Evolutionary conservation across 805 yeast species (phyloP).

Genomic region (Teunomyces lycoperdinae): DNA sequence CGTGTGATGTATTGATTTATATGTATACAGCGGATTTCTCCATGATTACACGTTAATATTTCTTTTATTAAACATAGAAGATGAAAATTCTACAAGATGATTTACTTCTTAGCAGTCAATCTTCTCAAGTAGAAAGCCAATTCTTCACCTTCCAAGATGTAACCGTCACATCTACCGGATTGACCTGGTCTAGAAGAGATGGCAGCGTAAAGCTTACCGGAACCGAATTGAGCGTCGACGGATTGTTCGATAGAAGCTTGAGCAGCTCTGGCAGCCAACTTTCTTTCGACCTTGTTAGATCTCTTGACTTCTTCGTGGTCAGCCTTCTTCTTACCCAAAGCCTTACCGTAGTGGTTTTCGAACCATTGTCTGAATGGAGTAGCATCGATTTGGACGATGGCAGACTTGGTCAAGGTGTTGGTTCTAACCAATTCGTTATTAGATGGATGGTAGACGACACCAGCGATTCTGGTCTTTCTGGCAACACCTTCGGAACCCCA

Average conservation of each 20-base stretch:
- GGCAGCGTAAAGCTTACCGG: conserved; percentile 98
- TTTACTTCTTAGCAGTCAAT: conserved; percentile 97
- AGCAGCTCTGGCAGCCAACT: conserved; percentile 89
- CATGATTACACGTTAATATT: conserved; percentile 4
- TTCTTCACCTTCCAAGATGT: conserved; percentile 99
- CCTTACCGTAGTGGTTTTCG: conserved; percentile 96
- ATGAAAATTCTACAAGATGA: conserved; percentile 4
- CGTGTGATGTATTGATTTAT: not conserved
- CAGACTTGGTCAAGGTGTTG: conserved; percentile 98
- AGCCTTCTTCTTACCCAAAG: conserved; percentile 81
- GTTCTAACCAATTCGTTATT: conserved; percentile 99
- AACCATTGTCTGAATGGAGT: conserved; percentile 99
- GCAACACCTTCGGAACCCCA: conserved; percentile 99
- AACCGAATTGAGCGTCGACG: conserved; percentile 94
- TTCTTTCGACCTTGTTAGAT: conserved; percentile 82
- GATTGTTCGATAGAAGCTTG: conserved; percentile 83
- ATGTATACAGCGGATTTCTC: conserved; percentile 1
- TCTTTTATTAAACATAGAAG: conserved; percentile 4
- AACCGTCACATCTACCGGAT: conserved; percentile 99
- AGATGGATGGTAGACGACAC: conserved; percentile 98
- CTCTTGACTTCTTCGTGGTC: conserved; percentile 55
- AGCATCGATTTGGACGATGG: conserved; percentile 99
- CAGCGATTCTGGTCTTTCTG: conserved; percentile 98
- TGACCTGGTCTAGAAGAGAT: conserved; percentile 99
- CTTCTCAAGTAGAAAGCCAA: conserved; percentile 99